Conservation (phyloP, 2,329 filamentous ascomycete species). For the Elsinoe necatrix region DNA sequence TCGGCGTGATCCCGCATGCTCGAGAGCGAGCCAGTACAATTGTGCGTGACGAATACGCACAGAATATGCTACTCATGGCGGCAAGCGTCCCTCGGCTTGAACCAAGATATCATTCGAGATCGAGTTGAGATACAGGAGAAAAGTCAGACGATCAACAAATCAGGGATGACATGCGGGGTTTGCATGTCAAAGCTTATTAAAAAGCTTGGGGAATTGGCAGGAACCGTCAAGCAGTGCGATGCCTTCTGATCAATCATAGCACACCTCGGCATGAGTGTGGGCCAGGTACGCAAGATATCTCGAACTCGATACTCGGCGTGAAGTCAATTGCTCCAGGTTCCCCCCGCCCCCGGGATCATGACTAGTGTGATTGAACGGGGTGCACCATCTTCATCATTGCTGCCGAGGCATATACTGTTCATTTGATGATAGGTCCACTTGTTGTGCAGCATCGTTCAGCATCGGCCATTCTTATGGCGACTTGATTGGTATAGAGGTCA, state of each 20-base stretch:
- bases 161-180: constrained; percentile 4
- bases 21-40: no score
- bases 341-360: not conserved
- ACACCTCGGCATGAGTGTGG: not conserved
- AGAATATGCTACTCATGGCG: not conserved
- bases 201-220: constrained; percentile 13
- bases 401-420: not conserved
- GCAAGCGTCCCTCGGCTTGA: not conserved
- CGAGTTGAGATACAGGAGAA: not conserved
- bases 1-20: no score
- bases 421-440: not conserved
- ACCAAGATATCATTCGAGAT: not conserved
- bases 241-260: not conserved
- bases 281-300: not conserved
- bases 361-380: not conserved
- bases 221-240: not conserved
- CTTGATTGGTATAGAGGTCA: not conserved
- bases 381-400: not conserved
- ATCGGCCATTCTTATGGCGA: not conserved
- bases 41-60: not conserved
- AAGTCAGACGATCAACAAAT: constrained; percentile 2
- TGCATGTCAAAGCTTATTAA: constrained; percentile 6
- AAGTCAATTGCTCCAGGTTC: not conserved
- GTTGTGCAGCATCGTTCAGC: not conserved
- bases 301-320: not conserved